Conservation (phyloP, 1,284 basidiomycete genomes). For the Nidula niveotomentosa region DNA sequence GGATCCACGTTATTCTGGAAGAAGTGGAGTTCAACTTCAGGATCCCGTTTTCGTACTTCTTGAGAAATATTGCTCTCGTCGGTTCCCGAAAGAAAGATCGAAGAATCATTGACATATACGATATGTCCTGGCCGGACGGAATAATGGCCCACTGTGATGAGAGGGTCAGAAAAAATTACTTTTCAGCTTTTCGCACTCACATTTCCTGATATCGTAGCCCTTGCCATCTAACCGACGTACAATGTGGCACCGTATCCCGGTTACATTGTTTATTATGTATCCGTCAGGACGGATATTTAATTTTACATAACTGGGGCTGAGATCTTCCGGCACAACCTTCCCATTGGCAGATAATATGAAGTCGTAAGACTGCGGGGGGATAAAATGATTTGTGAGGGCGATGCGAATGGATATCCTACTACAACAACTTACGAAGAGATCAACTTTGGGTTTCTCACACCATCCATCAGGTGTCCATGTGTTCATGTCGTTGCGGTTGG, state of each 20-base stretch:
- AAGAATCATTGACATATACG: slow-evolving; percentile 79
- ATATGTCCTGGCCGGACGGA: slow-evolving; percentile 76
- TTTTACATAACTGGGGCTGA: slow-evolving; percentile 67
- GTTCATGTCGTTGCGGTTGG: slow-evolving; percentile 48
- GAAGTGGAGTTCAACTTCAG: slow-evolving; percentile 59
- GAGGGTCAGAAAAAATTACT: slow-evolving; percentile 5
- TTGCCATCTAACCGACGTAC: slow-evolving; percentile 79
- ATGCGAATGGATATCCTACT: background rate
- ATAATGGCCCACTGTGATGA: slow-evolving; percentile 74
- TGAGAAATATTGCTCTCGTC: slow-evolving; percentile 18
- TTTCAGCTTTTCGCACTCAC: slow-evolving; percentile 40
- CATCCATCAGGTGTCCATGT: slow-evolving; percentile 69
- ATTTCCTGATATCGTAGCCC: slow-evolving; percentile 82
- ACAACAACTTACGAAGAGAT: slow-evolving; percentile 63
- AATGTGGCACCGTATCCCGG: slow-evolving; percentile 75
- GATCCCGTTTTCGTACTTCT: slow-evolving; percentile 26
- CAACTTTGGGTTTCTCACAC: slow-evolving; percentile 71
- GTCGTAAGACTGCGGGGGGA: slow-evolving; percentile 73
- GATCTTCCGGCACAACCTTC: slow-evolving; percentile 59
- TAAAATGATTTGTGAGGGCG: slow-evolving; percentile 2
- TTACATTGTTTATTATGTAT: slow-evolving; percentile 73
- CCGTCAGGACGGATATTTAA: slow-evolving; percentile 65
- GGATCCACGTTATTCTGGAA: slow-evolving; percentile 51
- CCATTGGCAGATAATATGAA: slow-evolving; percentile 73
- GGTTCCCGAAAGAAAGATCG: slow-evolving; percentile 41